Evolutionary conservation across 2,329 filamentous ascomycete species (phyloP).

Genomic region (Trichothecium roseum): DNA sequence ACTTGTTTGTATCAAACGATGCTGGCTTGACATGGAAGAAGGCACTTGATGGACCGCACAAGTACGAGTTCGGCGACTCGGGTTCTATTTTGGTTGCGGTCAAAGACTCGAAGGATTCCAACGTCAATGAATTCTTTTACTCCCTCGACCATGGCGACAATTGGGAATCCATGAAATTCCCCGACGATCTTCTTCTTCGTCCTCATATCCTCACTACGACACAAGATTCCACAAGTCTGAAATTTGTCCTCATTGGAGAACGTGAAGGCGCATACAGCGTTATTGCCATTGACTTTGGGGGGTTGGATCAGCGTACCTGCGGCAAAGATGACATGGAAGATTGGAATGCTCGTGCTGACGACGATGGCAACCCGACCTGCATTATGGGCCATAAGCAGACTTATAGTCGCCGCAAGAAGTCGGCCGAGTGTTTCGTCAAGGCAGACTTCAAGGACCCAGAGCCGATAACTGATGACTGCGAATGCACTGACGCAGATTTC

Average conservation of each 20-base stretch:
- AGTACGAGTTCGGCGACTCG: conserved; percentile 93
- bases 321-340: conserved; percentile 69
- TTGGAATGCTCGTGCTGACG: conserved; percentile 77
- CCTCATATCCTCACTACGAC: conserved; percentile 75
- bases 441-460: conserved; percentile 72
- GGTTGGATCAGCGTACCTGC: conserved; percentile 72
- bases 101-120: conserved; percentile 56
- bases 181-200: conserved; percentile 54
- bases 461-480: conserved; percentile 62
- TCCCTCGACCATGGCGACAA: conserved; percentile 82
- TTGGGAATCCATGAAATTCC: conserved; percentile 66
- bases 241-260: conserved; percentile 71
- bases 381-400: conserved; percentile 94
- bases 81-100: conserved; percentile 82
- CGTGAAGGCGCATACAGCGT: conserved; percentile 48
- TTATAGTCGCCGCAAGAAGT: conserved; percentile 74
- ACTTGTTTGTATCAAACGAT: conserved; percentile 83
- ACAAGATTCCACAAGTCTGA: conserved; percentile 83
- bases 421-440: conserved; percentile 81
- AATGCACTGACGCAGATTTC: conserved; percentile 76
- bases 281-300: conserved; percentile 74
- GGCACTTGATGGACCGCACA: conserved; percentile 70
- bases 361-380: conserved; percentile 72
- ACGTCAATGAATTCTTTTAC: conserved; percentile 52
- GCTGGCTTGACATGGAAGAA: conserved; percentile 78